Evolutionary conservation across 2,329 filamentous ascomycete species (phyloP).

Genomic region (Coniochaeta prunicola): DNA sequence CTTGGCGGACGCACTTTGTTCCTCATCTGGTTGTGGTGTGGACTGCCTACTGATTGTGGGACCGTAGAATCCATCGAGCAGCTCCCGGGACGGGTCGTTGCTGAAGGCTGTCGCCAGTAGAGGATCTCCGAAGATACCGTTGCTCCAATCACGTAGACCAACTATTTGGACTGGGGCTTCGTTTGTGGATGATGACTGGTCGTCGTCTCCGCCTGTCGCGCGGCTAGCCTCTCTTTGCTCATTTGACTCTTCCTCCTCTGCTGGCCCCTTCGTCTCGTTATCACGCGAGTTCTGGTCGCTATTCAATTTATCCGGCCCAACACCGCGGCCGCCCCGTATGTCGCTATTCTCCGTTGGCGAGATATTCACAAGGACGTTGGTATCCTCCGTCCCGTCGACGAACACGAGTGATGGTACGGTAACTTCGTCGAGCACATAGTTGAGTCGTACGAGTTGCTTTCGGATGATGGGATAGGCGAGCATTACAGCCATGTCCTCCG

Average conservation of each 20-base stretch:
- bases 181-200: not conserved
- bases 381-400: constrained; percentile 43
- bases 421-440: constrained; percentile 44
- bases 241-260: not conserved
- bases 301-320: not conserved
- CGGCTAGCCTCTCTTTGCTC: constrained; percentile 4
- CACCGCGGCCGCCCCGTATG: not conserved
- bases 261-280: too few relatives aligned
- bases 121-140: constrained; percentile 53
- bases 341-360: not conserved
- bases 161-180: constrained; percentile 25
- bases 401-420: constrained; percentile 43
- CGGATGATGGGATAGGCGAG: constrained; percentile 51
- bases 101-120: constrained; percentile 44
- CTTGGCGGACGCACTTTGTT: constrained; percentile 25
- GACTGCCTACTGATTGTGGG: constrained; percentile 3
- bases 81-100: constrained; percentile 32
- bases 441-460: constrained; percentile 40
- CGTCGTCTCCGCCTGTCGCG: not conserved
- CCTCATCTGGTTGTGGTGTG: constrained; percentile 12
- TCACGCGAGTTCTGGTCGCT: constrained; percentile 5
- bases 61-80: constrained; percentile 39
- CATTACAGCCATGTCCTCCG: constrained; percentile 51
- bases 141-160: constrained; percentile 52
- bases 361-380: constrained; percentile 37